phyloP scores from a whole-genome alignment of 352 stramenopile species.

The Bremia lactucae region DNA sequence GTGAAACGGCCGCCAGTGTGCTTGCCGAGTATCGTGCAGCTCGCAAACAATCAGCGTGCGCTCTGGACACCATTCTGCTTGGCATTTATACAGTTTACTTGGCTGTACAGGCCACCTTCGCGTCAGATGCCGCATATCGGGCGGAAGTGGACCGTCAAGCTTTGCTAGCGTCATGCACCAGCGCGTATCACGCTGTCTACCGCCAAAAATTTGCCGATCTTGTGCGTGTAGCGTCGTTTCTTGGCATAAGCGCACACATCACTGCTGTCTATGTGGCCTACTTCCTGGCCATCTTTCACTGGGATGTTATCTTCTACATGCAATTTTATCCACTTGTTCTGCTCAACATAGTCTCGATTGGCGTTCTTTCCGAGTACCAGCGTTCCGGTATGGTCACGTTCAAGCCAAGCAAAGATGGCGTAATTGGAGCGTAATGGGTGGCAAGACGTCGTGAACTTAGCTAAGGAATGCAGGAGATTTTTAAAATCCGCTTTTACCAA shows the following conservation, averaged over 20 bases:
- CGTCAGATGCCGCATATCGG: slow-evolving; percentile 51
- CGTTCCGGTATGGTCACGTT: slow-evolving; percentile 53
- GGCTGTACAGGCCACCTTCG: slow-evolving; percentile 48
- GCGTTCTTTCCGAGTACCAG: slow-evolving; percentile 46
- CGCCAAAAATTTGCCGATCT: slow-evolving; percentile 43
- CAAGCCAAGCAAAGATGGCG: slow-evolving; percentile 29
- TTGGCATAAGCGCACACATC: slow-evolving; percentile 74
- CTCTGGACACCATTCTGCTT: slow-evolving; percentile 59
- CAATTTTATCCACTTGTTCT: slow-evolving; percentile 65
- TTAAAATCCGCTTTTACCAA: too few relatives aligned
- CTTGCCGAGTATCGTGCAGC: slow-evolving; percentile 52
- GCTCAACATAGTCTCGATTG: slow-evolving; percentile 48
- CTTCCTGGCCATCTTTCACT: slow-evolving; percentile 57
- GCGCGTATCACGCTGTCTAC: slow-evolving; percentile 52
- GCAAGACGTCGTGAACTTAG: too few relatives aligned
- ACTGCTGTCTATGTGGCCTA: slow-evolving; percentile 62
- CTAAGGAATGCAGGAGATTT: too few relatives aligned
- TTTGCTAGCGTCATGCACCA: slow-evolving; percentile 49
- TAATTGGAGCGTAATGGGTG: slow-evolving; percentile 17
- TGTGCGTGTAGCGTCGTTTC: slow-evolving; percentile 65
- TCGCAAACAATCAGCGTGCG: slow-evolving; percentile 46
- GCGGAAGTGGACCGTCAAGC: slow-evolving; percentile 43
- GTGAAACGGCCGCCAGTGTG: slow-evolving; percentile 72
- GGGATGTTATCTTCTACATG: slow-evolving; percentile 65
- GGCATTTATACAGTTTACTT: slow-evolving; percentile 76